phyloP scores from a whole-genome alignment of 345 rosid species.

The Moringa oleifera region DNA sequence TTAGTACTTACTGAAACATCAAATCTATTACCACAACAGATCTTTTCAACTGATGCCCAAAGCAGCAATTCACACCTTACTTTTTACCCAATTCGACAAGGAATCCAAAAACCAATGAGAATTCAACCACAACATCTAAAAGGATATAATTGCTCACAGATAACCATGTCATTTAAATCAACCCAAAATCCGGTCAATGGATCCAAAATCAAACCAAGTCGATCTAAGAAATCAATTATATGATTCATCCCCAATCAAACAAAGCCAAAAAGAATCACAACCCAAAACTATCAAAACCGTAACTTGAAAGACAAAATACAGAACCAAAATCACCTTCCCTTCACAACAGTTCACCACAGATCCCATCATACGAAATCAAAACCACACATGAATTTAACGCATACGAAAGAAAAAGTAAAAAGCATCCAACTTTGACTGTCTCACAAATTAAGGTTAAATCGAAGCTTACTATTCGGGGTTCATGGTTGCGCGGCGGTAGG shows the following conservation, averaged over 20 bases:
- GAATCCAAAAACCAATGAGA: neutral
- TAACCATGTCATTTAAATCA: neutral
- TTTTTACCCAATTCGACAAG: neutral
- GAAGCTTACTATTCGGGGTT: slow-evolving; percentile 88
- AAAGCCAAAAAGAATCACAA: too few species aligned
- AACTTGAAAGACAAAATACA: neutral
- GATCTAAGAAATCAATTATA: slow-evolving; percentile 19
- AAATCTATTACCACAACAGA: neutral
- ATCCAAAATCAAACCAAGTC: slow-evolving; percentile 1
- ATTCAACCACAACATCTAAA: neutral
- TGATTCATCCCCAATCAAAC: slow-evolving; percentile 4
- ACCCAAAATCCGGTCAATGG: neutral
- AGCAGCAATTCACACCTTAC: neutral
- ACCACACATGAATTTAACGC: neutral
- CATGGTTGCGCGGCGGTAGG: slow-evolving; percentile 39
- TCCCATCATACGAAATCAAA: slow-evolving; percentile 3
- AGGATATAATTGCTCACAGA: neutral
- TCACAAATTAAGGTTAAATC: neutral
- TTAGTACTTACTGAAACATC: neutral
- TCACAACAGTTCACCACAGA: too few species aligned
- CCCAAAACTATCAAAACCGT: slow-evolving; percentile 1
- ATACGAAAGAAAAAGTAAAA: slow-evolving; percentile 6
- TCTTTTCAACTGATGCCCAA: neutral
- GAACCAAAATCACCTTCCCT: too few species aligned
- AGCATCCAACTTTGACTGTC: neutral